A percentile compares a stretch with the other conserved stretches of the same genome.
Conservation (phyloP, 129 eudicot genomes). For the Lonicera japonica region DNA sequence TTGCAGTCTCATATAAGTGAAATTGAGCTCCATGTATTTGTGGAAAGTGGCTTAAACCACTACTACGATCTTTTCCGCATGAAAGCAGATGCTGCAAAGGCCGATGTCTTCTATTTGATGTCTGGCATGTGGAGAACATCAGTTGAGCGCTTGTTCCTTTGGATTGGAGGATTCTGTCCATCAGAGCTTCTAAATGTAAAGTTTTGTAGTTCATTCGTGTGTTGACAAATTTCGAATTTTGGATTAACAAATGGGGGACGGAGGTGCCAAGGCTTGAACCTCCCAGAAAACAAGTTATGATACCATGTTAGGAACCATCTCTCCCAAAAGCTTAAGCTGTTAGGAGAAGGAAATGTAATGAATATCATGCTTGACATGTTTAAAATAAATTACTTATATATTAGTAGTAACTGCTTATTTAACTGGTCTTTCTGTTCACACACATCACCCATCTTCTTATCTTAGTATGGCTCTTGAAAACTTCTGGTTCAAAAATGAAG, state of each 20-base stretch:
- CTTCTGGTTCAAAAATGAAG: too few relatives aligned
- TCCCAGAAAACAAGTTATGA: too few relatives aligned
- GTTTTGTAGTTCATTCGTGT: not conserved
- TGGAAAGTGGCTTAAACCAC: slow-evolving; percentile 57
- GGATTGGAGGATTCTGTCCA: slow-evolving; percentile 96
- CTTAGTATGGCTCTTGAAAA: not conserved
- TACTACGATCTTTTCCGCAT: slow-evolving; percentile 62
- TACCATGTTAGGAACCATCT: too few relatives aligned
- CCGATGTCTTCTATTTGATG: slow-evolving; percentile 74
- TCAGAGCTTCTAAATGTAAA: slow-evolving; percentile 74
- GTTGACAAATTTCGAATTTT: too few relatives aligned
- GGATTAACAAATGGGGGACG: too few relatives aligned
- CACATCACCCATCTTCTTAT: not conserved
- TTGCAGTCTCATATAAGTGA: slow-evolving; percentile 54
- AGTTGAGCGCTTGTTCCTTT: slow-evolving; percentile 78
- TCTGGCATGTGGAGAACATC: slow-evolving; percentile 85
- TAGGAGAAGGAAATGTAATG: too few relatives aligned
- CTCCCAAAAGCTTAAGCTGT: too few relatives aligned
- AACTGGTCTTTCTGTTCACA: not conserved
- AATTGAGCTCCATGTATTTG: slow-evolving; percentile 45
- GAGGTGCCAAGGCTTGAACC: too few relatives aligned
- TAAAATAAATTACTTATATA: too few relatives aligned
- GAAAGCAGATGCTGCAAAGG: slow-evolving; percentile 80
- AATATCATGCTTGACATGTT: too few relatives aligned
- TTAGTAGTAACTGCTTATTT: not conserved